Conservation (phyloP, 169 alveolate species). For the Babesia sp. region DNA sequence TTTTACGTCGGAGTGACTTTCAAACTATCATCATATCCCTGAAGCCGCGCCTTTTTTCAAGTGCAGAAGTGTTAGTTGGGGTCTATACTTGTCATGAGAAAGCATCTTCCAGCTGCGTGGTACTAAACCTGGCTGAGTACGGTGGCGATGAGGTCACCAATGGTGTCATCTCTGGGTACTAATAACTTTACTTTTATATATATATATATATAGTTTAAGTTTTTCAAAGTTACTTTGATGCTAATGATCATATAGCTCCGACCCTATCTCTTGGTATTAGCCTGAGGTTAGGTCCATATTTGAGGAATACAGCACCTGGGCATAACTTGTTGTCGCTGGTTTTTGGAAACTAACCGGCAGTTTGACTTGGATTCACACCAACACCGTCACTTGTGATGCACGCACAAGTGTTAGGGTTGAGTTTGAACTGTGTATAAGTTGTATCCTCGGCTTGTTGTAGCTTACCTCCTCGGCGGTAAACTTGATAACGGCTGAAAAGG, state of each 20-base stretch:
- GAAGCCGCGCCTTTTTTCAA: slow-evolving; percentile 82
- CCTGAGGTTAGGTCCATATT: slow-evolving; percentile 87
- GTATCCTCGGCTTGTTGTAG: too few relatives aligned
- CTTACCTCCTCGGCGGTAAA: slow-evolving; percentile 83
- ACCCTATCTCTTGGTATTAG: slow-evolving; percentile 91
- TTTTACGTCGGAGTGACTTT: slow-evolving; percentile 73
- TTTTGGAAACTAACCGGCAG: slow-evolving; percentile 76
- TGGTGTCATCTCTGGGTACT: background rate
- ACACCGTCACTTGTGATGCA: slow-evolving; percentile 87
- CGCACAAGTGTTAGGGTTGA: slow-evolving; percentile 88
- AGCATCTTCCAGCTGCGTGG: slow-evolving; percentile 73
- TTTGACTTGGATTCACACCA: slow-evolving; percentile 87
- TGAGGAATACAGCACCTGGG: slow-evolving; percentile 80
- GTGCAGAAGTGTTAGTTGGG: slow-evolving; percentile 85
- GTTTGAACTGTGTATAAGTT: slow-evolving; percentile 73
- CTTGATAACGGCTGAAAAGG: slow-evolving; percentile 87
- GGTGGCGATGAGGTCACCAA: background rate
- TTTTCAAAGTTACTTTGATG: background rate
- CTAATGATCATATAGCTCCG: slow-evolving; percentile 58
- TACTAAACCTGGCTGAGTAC: slow-evolving; percentile 72
- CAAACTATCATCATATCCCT: slow-evolving; percentile 85
- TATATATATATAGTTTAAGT: background rate
- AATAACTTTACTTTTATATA: background rate
- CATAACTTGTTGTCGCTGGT: background rate
- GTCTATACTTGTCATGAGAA: slow-evolving; percentile 71